phyloP scores from a whole-genome alignment of 352 stramenopile species.

The Pythium folliculosum region DNA sequence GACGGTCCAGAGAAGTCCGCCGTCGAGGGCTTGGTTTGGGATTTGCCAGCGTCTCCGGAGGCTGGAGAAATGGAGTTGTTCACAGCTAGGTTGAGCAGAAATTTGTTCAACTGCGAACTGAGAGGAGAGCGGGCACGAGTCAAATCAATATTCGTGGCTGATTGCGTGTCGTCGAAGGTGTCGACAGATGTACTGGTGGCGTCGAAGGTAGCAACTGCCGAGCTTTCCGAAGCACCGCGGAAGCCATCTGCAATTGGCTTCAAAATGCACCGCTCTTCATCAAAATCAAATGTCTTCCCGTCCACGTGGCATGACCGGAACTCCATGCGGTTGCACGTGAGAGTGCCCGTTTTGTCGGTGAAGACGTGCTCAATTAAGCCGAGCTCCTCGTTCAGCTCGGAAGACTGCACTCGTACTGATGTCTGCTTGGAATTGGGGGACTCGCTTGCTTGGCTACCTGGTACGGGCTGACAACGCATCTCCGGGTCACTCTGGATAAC shows the following conservation, averaged over 20 bases:
- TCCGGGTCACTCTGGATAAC: slow-evolving; percentile 72
- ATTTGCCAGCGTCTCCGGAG: not conserved
- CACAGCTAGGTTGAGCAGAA: slow-evolving; percentile 55
- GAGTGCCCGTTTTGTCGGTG: slow-evolving; percentile 92
- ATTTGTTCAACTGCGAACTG: slow-evolving; percentile 15
- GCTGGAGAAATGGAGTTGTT: slow-evolving; percentile 56
- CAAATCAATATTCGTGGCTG: not conserved
- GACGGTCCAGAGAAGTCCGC: slow-evolving; percentile 80
- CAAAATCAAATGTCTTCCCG: slow-evolving; percentile 57
- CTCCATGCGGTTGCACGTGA: slow-evolving; percentile 93
- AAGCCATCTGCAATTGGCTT: slow-evolving; percentile 5
- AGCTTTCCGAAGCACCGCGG: not conserved
- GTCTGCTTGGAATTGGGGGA: slow-evolving; percentile 10
- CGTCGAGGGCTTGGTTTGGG: not conserved
- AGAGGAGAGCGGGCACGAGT: not conserved
- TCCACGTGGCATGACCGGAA: slow-evolving; percentile 93
- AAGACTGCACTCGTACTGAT: slow-evolving; percentile 31
- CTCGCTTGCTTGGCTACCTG: slow-evolving; percentile 25
- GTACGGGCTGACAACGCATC: slow-evolving; percentile 35
- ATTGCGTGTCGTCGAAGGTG: not conserved
- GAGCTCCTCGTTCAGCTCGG: slow-evolving; percentile 90
- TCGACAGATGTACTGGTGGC: not conserved
- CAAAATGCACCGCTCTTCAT: slow-evolving; percentile 32
- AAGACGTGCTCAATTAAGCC: slow-evolving; percentile 97
- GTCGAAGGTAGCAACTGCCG: not conserved